These are phyloP conservation scores for Aspergillus sp. DNA, from an alignment of 2,329 filamentous ascomycete genomes.

Conservation along the genomic window DNA sequence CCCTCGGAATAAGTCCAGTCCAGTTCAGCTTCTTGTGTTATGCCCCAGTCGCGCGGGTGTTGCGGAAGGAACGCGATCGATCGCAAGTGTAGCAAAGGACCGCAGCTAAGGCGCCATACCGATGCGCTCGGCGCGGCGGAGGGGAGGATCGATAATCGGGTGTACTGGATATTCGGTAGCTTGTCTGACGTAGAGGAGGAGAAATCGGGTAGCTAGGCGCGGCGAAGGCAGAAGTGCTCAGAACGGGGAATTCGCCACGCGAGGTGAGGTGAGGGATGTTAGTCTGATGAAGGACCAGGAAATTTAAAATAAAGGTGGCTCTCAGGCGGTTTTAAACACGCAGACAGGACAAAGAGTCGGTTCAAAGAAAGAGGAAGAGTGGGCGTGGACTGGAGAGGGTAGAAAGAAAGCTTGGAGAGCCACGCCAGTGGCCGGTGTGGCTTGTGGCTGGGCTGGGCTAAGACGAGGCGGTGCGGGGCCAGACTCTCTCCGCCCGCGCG, in stretches of 20 bases:
- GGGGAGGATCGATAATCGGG: no score
- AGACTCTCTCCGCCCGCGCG: neutral
- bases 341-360: neutral
- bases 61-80: no score
- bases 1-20: no score
- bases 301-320: neutral
- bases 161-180: no score
- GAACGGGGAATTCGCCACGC: neutral
- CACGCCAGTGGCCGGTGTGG: neutral
- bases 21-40: constrained; percentile 1
- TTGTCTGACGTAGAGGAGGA: neutral
- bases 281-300: neutral
- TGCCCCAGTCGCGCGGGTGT: no score
- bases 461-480: neutral
- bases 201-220: neutral
- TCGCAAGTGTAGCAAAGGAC: neutral
- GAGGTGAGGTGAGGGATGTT: neutral
- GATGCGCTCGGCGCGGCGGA: neutral
- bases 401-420: neutral
- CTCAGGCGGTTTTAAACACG: neutral
- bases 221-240: neutral
- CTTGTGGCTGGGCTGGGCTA: neutral
- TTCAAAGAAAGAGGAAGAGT: neutral
- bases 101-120: neutral
- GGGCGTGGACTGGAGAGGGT: neutral